Conservation (phyloP, 2,329 filamentous ascomycete species). For the Microdochium paspali region DNA sequence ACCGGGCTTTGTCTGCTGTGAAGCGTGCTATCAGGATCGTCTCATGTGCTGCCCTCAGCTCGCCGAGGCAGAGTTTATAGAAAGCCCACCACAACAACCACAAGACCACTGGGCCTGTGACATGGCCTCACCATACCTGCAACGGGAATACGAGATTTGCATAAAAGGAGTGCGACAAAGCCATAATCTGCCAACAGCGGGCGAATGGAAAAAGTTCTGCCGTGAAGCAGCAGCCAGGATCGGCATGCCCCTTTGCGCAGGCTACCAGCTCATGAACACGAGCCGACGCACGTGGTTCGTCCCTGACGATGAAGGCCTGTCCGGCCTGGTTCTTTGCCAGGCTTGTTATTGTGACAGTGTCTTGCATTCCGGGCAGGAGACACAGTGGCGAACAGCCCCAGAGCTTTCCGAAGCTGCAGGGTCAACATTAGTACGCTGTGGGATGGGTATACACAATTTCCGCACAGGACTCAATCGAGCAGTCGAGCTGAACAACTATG, state of each 20-base stretch:
- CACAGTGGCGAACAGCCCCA: constrained; percentile 11
- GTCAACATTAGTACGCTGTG: constrained; percentile 11
- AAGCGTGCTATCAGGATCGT: constrained; percentile 13
- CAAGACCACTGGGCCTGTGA: constrained; percentile 19
- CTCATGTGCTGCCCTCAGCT: constrained; percentile 5
- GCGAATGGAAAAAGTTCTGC: constrained; percentile 23
- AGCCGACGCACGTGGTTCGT: constrained; percentile 22
- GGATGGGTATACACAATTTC: constrained; percentile 19
- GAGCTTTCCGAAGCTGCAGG: constrained; percentile 3
- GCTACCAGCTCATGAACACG: constrained; percentile 7
- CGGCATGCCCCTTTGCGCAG: constrained; percentile 16
- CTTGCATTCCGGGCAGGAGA: constrained; percentile 17
- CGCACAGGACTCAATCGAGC: constrained; percentile 19
- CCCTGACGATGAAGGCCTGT: constrained; percentile 11
- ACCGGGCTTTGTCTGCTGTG: constrained; percentile 9
- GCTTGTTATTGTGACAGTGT: constrained; percentile 28
- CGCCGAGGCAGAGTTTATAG: constrained; percentile 4
- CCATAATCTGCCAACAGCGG: constrained; percentile 1
- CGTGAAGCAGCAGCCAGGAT: constrained; percentile 17
- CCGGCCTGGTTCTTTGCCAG: constrained; percentile 20
- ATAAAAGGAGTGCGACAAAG: constrained; percentile 2
- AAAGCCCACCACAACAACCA: constrained; percentile 3
- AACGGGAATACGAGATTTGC: constrained; percentile 13
- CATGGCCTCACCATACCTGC: constrained; percentile 18
- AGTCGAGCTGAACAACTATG: constrained; percentile 16